Evolutionary conservation across 345 rosid species (phyloP).

Genomic region (Moringa oleifera): DNA sequence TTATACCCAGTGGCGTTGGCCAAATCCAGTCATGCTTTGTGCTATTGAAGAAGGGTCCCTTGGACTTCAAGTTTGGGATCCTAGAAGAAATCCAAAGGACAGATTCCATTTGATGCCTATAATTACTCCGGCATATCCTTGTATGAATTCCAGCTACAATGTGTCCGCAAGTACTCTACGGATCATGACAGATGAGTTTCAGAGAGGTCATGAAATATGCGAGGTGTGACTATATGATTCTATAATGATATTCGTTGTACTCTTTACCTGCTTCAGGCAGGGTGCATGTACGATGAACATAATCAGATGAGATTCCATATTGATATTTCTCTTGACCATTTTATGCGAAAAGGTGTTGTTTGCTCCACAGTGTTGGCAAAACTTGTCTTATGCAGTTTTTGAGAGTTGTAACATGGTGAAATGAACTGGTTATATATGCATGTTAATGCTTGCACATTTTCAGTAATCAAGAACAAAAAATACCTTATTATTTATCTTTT

Average conservation of each 20-base stretch:
- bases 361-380: background rate
- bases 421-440: too few species aligned
- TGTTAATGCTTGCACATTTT: too few species aligned
- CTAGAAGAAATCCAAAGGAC: conserved; percentile 83
- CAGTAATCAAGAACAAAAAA: too few species aligned
- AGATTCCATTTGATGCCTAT: conserved; percentile 91
- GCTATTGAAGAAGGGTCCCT: conserved; percentile 79
- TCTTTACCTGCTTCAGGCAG: background rate
- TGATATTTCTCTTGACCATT: background rate
- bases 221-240: conserved; percentile 56
- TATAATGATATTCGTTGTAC: background rate
- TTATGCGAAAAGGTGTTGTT: background rate
- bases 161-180: conserved; percentile 86
- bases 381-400: background rate
- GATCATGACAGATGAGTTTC: conserved; percentile 88
- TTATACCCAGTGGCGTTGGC: conserved; percentile 96
- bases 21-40: conserved; percentile 95
- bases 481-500: too few species aligned
- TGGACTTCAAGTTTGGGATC: conserved; percentile 97
- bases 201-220: conserved; percentile 85
- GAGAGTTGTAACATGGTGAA: too few species aligned
- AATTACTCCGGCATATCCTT: conserved; percentile 96
- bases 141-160: conserved; percentile 97
- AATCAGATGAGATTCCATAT: background rate
- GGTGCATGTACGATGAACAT: background rate